phyloP scores from a whole-genome alignment of 306 rosid genomes.

The Datisca glomerata region DNA sequence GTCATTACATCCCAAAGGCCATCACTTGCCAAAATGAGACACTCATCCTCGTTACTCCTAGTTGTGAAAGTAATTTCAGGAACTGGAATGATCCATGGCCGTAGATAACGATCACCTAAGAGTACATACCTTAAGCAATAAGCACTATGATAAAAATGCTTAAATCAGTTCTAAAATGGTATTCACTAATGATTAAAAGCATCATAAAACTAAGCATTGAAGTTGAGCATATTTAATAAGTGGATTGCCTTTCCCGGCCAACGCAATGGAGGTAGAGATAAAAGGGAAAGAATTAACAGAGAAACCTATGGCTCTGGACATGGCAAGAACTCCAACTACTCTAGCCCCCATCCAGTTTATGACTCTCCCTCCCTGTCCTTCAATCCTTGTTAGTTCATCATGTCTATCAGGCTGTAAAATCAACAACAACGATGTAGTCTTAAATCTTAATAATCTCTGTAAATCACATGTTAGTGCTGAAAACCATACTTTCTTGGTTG shows the following conservation, averaged over 20 bases:
- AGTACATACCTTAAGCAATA: conserved; percentile 7
- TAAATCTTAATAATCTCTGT: conserved; percentile 7
- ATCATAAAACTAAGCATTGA: no score
- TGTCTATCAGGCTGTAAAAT: conserved; percentile 75
- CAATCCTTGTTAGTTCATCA: conserved; percentile 70
- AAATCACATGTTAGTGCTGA: background rate
- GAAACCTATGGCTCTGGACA: conserved; percentile 99
- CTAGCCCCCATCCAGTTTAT: conserved; percentile 98
- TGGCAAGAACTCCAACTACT: conserved; percentile 50
- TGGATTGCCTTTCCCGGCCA: no score
- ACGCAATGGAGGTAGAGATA: background rate
- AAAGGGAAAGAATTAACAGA: conserved; percentile 20
- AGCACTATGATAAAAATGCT: background rate
- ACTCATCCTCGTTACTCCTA: conserved; percentile 70
- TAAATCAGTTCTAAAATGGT: no score
- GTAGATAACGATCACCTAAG: conserved; percentile 66
- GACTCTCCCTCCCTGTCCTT: conserved; percentile 66
- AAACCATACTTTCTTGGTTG: background rate
- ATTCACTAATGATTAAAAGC: no score
- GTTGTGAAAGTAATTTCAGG: conserved; percentile 59
- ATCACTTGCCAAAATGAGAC: conserved; percentile 68
- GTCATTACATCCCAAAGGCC: conserved; percentile 88
- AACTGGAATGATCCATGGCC: conserved; percentile 83
- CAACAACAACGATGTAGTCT: conserved; percentile 14
- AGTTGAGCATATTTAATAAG: no score